A percentile compares a stretch with the other conserved stretches of the same genome.
phyloP scores from a whole-genome alignment of 2,329 filamentous ascomycete genomes.

The Mycosphaerella arachidis region DNA sequence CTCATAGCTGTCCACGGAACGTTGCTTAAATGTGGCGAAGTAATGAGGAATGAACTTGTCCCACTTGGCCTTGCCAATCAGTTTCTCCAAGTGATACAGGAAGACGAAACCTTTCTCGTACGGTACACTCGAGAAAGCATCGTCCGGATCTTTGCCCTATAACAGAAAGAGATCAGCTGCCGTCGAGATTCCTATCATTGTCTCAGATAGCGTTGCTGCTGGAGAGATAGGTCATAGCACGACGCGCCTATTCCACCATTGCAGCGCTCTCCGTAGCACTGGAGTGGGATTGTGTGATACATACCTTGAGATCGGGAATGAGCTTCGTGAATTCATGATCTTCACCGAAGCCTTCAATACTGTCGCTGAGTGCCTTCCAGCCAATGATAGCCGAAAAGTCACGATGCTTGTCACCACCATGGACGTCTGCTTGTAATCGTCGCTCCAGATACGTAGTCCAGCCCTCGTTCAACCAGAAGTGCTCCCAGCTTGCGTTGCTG shows the following conservation, averaged over 20 bases:
- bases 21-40: slow-evolving; percentile 77
- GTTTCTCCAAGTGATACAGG: slow-evolving; percentile 80
- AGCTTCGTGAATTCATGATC: slow-evolving; percentile 93
- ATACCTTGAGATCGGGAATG: slow-evolving; percentile 69
- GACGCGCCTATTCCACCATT: not conserved
- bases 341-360: slow-evolving; percentile 70
- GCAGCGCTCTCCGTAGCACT: not conserved
- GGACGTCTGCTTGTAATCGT: slow-evolving; percentile 69
- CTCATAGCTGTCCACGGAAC: slow-evolving; percentile 87
- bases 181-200: not conserved
- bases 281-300: not conserved
- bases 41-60: slow-evolving; percentile 96
- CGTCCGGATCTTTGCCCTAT: slow-evolving; percentile 82
- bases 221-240: not conserved
- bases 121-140: slow-evolving; percentile 86
- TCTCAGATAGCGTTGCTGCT: not conserved
- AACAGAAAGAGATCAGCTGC: not conserved
- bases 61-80: slow-evolving; percentile 81
- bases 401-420: slow-evolving; percentile 74
- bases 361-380: slow-evolving; percentile 83
- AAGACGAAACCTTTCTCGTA: slow-evolving; percentile 98
- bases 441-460: slow-evolving; percentile 96
- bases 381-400: slow-evolving; percentile 96
- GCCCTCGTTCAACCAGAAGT: slow-evolving; percentile 69
- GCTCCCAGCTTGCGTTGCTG: slow-evolving; percentile 74